phyloP scores from a whole-genome alignment of 225 moss, liverwort and hornwort genomes.

The Climacium dendroides region DNA sequence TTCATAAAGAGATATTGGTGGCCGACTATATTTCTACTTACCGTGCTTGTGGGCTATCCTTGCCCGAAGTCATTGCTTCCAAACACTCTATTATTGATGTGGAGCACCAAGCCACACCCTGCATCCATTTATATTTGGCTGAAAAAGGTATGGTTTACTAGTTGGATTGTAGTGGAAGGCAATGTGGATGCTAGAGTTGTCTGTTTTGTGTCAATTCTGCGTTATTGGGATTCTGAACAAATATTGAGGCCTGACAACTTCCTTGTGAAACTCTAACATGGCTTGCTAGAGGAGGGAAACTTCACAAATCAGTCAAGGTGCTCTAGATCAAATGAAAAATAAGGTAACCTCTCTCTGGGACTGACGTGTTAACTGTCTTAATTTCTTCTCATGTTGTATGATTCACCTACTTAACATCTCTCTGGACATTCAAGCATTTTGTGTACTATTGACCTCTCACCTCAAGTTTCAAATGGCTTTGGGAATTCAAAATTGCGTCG shows the following conservation, averaged over 20 bases:
- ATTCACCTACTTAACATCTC: neutral
- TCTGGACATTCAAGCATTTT: neutral
- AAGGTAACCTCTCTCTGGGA: constrained; percentile 1
- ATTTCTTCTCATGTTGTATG: neutral
- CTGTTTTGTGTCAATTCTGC: neutral
- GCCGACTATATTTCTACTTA: constrained; percentile 49
- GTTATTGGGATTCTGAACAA: neutral
- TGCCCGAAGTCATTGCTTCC: constrained; percentile 52
- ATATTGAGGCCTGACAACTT: neutral
- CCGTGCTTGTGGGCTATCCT: constrained; percentile 59
- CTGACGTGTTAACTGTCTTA: neutral
- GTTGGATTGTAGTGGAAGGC: neutral
- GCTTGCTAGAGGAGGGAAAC: neutral
- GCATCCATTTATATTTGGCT: constrained; percentile 70
- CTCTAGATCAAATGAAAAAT: constrained; percentile 8
- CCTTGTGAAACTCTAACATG: neutral
- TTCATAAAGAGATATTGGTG: constrained; percentile 53
- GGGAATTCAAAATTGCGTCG: neutral
- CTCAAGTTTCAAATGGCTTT: neutral
- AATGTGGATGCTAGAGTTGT: neutral
- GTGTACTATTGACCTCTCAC: neutral
- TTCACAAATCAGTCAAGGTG: neutral
- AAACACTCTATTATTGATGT: constrained; percentile 57
- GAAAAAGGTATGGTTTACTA: constrained; percentile 27
- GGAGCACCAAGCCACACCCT: constrained; percentile 75